Percentiles rank a stretch among this genome's conserved stretches.
Conservation (phyloP, 257 asterid genomes). For the Solanum piurae region DNA sequence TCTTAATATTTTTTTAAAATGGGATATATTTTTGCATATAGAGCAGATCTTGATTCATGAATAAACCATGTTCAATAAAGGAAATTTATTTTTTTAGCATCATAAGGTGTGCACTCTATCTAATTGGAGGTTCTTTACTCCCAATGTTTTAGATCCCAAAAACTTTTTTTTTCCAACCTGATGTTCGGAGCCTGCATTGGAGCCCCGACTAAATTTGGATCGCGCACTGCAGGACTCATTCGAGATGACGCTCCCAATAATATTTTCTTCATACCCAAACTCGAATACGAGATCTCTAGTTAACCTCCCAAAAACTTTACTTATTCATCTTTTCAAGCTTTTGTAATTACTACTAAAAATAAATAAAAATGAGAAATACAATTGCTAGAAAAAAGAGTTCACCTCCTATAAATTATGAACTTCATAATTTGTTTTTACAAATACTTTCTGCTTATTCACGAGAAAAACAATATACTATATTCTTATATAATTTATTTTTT, state of each 20-base stretch:
- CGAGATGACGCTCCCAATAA: too few relatives aligned
- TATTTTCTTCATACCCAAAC: too few relatives aligned
- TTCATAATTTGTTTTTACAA: background rate
- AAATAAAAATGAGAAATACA: background rate
- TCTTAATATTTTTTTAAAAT: background rate
- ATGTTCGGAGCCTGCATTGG: too few relatives aligned
- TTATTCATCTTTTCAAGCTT: background rate
- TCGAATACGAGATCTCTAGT: too few relatives aligned
- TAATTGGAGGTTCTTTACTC: background rate
- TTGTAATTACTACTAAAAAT: background rate
- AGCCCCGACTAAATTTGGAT: too few relatives aligned
- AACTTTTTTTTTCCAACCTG: too few relatives aligned
- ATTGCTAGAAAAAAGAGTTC: background rate
- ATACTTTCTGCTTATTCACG: background rate
- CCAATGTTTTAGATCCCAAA: background rate
- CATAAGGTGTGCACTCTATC: background rate
- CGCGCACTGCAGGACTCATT: background rate
- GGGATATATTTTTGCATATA: too few relatives aligned
- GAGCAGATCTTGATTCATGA: background rate
- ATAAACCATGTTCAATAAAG: background rate
- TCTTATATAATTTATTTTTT: too few relatives aligned
- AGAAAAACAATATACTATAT: background rate
- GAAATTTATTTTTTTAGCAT: background rate
- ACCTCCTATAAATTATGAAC: background rate
- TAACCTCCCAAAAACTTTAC: too few relatives aligned